Evolutionary conservation across 495 filamentous ascomycete species (phyloP).

Genomic region (Staphylotrichum longicolle): DNA sequence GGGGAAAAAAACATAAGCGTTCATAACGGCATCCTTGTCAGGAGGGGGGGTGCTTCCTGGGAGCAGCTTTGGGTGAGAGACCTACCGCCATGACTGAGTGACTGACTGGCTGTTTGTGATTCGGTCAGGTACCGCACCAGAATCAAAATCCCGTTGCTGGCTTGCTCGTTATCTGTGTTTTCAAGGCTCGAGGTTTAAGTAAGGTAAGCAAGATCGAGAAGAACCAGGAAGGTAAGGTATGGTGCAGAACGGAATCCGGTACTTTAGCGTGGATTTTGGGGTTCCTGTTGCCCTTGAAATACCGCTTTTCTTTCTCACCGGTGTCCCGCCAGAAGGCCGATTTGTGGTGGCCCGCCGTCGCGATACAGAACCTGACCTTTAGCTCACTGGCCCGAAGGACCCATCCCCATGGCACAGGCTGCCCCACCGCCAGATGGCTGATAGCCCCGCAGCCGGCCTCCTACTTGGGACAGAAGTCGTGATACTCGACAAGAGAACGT

Average conservation of each 20-base stretch:
- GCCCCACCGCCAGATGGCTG: conserved; percentile 9
- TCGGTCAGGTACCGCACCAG: too few relatives aligned
- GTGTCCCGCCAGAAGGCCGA: conserved; percentile 2
- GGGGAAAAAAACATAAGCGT: conserved; percentile 8
- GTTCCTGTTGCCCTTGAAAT: conserved; percentile 14
- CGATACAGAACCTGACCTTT: neutral
- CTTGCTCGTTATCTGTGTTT: too few relatives aligned
- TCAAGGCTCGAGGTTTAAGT: too few relatives aligned
- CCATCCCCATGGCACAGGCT: neutral
- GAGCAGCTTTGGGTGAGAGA: neutral
- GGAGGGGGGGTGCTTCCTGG: too few relatives aligned
- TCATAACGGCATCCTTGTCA: too few relatives aligned
- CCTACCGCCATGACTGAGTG: conserved; percentile 28
- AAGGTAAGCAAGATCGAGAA: too few relatives aligned
- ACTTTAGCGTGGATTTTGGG: neutral
- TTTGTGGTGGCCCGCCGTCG: conserved; percentile 13
- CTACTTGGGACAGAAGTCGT: conserved; percentile 7
- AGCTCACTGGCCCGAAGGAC: too few relatives aligned
- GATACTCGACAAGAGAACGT: conserved; percentile 11
- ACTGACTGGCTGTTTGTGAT: too few relatives aligned
- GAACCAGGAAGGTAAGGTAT: neutral
- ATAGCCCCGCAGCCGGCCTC: conserved; percentile 12
- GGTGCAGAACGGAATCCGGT: neutral
- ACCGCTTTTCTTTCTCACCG: conserved; percentile 10
- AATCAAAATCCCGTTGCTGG: too few relatives aligned